phyloP scores from a whole-genome alignment of 2,329 filamentous ascomycete species.

The Hymenoscyphus fraxineus region DNA sequence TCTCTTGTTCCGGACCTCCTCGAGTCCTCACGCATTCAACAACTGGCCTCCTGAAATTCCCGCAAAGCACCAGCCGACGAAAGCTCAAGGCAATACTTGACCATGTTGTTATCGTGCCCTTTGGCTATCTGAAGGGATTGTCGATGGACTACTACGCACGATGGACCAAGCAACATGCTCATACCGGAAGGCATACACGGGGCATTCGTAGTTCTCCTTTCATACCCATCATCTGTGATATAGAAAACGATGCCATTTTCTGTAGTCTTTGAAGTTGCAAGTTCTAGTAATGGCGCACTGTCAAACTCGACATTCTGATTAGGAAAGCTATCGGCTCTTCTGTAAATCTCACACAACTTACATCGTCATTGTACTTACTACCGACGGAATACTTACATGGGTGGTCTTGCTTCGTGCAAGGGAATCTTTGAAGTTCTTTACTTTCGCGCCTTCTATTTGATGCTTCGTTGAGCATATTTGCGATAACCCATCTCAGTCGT shows the following conservation, averaged over 20 bases:
- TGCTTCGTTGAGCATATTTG: too few species aligned
- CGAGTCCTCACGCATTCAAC: conserved; percentile 43
- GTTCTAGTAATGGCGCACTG: conserved; percentile 44
- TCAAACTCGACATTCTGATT: conserved; percentile 47
- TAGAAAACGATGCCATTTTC: conserved; percentile 42
- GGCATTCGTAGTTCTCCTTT: conserved; percentile 40
- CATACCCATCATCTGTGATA: conserved; percentile 38
- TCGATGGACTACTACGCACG: too few species aligned
- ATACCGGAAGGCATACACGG: conserved; percentile 31
- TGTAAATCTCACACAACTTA: too few species aligned
- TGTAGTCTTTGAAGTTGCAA: conserved; percentile 44
- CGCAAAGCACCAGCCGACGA: conserved; percentile 37
- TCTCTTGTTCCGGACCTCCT: conserved; percentile 44
- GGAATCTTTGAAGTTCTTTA: too few species aligned
- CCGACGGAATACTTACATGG: too few species aligned
- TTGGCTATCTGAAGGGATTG: conserved; percentile 47
- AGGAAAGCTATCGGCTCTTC: conserved; percentile 12
- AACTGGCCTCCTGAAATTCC: conserved; percentile 44
- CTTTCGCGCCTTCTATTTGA: too few species aligned
- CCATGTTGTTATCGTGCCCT: conserved; percentile 45
- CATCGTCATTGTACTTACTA: too few species aligned
- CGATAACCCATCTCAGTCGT: too few species aligned
- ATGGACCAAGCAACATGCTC: too few species aligned
- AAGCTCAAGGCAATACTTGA: conserved; percentile 46
- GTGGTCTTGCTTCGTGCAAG: too few species aligned